Base-by-base conservation (phyloP, 2,329 filamentous ascomycete species). In the Seiridium unicorne region DNA sequence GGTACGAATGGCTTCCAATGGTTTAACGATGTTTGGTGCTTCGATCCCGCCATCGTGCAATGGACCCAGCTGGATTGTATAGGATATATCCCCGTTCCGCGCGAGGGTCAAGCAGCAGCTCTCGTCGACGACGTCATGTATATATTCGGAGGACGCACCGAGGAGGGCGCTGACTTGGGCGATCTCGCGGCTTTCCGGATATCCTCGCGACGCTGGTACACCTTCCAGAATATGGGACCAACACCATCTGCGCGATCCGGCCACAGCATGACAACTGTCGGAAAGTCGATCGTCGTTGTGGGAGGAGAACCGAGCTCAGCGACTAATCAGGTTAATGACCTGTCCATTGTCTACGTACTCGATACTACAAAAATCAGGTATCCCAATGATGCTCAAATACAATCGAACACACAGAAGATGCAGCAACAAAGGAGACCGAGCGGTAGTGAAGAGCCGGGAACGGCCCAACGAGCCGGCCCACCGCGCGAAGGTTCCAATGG, bases 1-100 rank as follows among this genome's bases (percentile, higher is more conserved):
- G 95, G 95, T 63, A 99, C 95, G 2, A 97, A 99, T 72, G 95
- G 95, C 46, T 86, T 93, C 59, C 88, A 91, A 69, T 99, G 95
- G 96, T 99, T 98, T 79, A 99, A 98, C 74, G 95, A 99, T 72
- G 95, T 99, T 53, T 99, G 95, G 95, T 92, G 89, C 57, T 99
- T 95, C 73, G 94, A 97, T 69, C 91, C 93, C 6, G 83, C 87
- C 59, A 79, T 85, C 51, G 97, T 97, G 74, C 79, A 84, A 59
- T 99, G 95, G 95, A 79, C 87, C 8, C 90, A 96, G 72, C 83
- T 97, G 59, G 94, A 98, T 70, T 99, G 95, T 73, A 97, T 98
- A 69, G 95, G 95, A 42, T 99, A 97, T 74, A 98, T 99, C 61
- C 95, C 96, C 1, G 89, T 93, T 1, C 89, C 94, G 18, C 87